These are phyloP conservation scores for Phytopythium ostracodes DNA, from an alignment of 352 stramenopile genomes.

Conservation along the genomic window DNA sequence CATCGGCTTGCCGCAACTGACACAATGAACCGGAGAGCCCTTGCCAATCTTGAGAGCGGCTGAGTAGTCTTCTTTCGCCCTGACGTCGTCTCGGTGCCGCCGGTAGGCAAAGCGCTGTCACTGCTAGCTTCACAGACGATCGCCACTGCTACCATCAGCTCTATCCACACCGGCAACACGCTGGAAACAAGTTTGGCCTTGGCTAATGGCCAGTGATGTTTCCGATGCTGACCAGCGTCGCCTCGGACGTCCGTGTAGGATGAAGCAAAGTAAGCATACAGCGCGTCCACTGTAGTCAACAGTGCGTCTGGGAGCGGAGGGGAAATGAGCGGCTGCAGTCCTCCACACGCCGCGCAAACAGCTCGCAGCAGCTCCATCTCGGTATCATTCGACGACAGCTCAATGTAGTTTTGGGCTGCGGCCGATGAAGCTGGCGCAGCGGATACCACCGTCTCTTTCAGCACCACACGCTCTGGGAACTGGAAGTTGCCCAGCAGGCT, in stretches of 20 bases:
- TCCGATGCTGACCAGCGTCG: background rate
- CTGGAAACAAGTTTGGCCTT: background rate
- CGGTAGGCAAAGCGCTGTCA: background rate
- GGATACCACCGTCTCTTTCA: conserved; percentile 40
- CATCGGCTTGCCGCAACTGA: conserved; percentile 28
- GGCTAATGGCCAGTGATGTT: background rate
- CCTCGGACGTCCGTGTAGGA: background rate
- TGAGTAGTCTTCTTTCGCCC: background rate
- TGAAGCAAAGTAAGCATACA: background rate
- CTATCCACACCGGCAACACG: background rate
- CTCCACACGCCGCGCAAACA: conserved; percentile 20
- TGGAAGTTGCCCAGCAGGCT: conserved; percentile 60
- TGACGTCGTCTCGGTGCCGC: background rate
- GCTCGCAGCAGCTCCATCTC: conserved; percentile 33
- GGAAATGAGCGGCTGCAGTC: background rate
- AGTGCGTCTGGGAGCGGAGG: background rate
- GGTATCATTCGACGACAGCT: conserved; percentile 35
- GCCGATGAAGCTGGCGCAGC: conserved; percentile 9
- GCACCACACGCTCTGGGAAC: conserved; percentile 33
- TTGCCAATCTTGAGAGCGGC: conserved; percentile 4
- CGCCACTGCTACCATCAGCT: background rate
- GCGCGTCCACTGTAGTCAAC: background rate
- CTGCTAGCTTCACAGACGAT: background rate
- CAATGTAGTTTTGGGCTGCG: conserved; percentile 32
- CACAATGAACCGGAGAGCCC: conserved; percentile 31